Base-by-base conservation (phyloP, 805 yeast genomes). In the Yarrowia divulgata region DNA sequence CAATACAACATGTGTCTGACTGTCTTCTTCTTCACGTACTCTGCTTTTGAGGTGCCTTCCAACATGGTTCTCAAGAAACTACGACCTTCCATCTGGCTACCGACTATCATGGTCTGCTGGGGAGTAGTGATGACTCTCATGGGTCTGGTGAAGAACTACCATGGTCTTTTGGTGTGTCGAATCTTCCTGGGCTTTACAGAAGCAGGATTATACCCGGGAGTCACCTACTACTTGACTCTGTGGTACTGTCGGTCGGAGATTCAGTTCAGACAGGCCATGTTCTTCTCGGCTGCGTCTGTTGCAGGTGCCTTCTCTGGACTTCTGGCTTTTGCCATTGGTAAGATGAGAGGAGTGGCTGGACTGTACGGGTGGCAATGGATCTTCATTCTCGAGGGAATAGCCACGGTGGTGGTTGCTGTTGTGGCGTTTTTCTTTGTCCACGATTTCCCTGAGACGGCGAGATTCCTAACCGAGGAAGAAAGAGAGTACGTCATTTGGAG, bases 201-300 rank as follows among this genome's bases (percentile, higher is more conserved):
- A 45, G 48, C 48, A 4, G 48, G 48, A 6, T 14, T 45, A 1
- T 45, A 45, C 29, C 48, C 48, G 2, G 48, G 48, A 45, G 48
- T 45, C 5, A 45, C 48, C 14, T 45, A 45, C 14, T 45, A 45
- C 48, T 45, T 45, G 48, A 45, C 48, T 18, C 48, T 45, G 14
- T 45, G 48, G 48, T 45, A 45, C 14, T 45, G 48, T 19, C 23
- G 48, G 14, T 8, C 29, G 18, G 48, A 45, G 8, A 45, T 45
- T 6, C 48, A 45, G 48, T 45, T 45, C 48, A 45, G 48, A 45
- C 48, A 45, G 12, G 48, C 48, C 48, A 45, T 45, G 48, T 45
- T 45, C 48, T 45, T 45, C 14, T 45, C 48, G 14, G 48, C 48
- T 8, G 48, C 48, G 1, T 45, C 48, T 8, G 29, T 45, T 4